Base-by-base conservation (phyloP, 2,329 filamentous ascomycete genomes). In the Clonostachys byssicola region DNA sequence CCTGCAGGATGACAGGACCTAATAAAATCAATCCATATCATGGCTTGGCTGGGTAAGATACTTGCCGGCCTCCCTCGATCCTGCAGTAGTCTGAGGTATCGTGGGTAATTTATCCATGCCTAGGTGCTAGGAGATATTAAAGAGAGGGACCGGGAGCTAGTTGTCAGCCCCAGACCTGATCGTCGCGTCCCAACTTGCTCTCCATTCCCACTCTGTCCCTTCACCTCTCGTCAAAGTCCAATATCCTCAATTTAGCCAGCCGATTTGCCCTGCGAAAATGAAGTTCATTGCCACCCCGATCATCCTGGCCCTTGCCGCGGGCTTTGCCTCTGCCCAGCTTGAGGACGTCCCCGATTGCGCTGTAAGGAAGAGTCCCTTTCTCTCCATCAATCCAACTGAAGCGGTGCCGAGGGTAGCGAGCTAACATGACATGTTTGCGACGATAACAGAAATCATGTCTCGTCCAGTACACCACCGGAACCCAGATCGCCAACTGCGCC, bases 401-500 rank as follows among this genome's bases (percentile, higher is more conserved):
- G 23, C 2, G 23, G 9, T 9, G 23, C 23, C 23, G 23, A 30
- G 23, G 23, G 23, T 8, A 30, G 23, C 23, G 23, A 30, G 23
- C 23, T 30, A 30, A 30, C 35, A 23, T 42, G 9, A 18, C 34
- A 12, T 41, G 38, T 39, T 35, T 18, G 30, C 39, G 16, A 36
- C 40, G 6, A n/a, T 20, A 30, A 17, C 33, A 54, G 52, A 20
- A 48, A 51, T 46, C 49, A 6, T 71, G 66, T 52, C 58, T 70
- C 35, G 54, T 48, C 50, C 46, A 63, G 43, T 66, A 58, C 57
- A 65, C 64, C 23, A 55, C 52, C 20, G 64, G 63, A 40, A 53
- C 53, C 38, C 41, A 48, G 38, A 66, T 73, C 46, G 67, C 60
- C 44, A 67, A 63, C 52, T 73, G 70, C 58, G 56, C 54, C 30